Evolutionary conservation across 192 early-diverging fungal species (phyloP), one percentile per base, ranked within the genome.

Genomic region (Piromyces finnis): DNA sequence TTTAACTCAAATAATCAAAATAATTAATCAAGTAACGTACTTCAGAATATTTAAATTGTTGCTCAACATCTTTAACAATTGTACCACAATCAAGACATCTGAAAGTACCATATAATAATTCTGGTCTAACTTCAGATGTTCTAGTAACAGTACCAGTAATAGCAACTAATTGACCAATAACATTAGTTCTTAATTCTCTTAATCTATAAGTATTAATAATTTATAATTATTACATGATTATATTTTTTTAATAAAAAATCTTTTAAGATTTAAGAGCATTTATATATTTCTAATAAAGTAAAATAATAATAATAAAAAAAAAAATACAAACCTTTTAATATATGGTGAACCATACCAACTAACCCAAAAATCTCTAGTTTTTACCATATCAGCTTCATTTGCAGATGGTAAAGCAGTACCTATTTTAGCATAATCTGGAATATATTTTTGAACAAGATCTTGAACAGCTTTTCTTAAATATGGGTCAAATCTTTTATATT

Each of bases 1-100:
- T n/a, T n/a, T n/a, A n/a, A n/a, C n/a, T n/a, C n/a, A n/a, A n/a
- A n/a, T n/a, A n/a, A n/a, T n/a, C n/a, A n/a, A n/a, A n/a, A n/a
- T n/a, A n/a, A n/a, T 1, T 37, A 14, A 14, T 14, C 14, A 6
- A 14, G 5, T 28, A 14, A 78, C 28, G 78, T 85, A 93, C 93
- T 85, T 97, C 94, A 11, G 95, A 97, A 85, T 97, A 99, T 83
- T 92, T 91, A 86, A 98, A 99, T 85, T 99, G 94, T 87, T 99
- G 97, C 84, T 92, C 92, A 29, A 99, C 94, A 79, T 96, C 91
- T 17, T 90, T 89, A 78, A 94, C 90, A n/a, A 92, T 81, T 11
- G 89, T 86, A 68, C 86, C 85, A 84, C 97, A 99, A 77, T 94
- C 94, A 68, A 87, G 84, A 85, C 97, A 99, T 32, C 89, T 89